Percentiles rank a stretch among this genome's conserved stretches.
Evolutionary conservation across 1,139 yeast genomes (phyloP).

Genomic region (Geotrichum cucujoidarum): DNA sequence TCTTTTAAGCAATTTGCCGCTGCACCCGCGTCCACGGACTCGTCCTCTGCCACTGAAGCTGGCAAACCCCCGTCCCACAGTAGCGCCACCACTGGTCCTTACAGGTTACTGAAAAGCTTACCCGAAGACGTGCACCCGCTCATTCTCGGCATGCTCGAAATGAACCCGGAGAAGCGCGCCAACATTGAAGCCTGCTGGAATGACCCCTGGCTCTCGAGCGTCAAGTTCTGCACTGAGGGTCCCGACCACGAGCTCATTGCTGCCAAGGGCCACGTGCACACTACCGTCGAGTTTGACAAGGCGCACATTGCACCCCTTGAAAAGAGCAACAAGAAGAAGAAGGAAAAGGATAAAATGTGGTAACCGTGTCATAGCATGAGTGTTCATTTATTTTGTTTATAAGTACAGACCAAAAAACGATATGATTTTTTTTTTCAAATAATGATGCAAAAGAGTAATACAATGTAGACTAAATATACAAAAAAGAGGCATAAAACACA

Average conservation of each 20-base stretch:
- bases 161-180: slow-evolving; percentile 49
- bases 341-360: slow-evolving; percentile 39
- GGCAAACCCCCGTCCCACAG: slow-evolving; percentile 18
- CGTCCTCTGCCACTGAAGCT: slow-evolving; percentile 1
- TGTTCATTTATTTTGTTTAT: no score
- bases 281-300: slow-evolving; percentile 85
- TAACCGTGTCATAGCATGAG: no score
- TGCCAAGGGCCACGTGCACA: slow-evolving; percentile 63
- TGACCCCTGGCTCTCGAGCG: slow-evolving; percentile 67
- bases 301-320: slow-evolving; percentile 95
- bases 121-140: slow-evolving; percentile 36
- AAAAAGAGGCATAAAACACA: not conserved
- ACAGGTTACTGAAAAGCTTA: slow-evolving; percentile 32
- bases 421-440: not conserved
- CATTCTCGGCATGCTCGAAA: slow-evolving; percentile 34
- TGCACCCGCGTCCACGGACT: slow-evolving; percentile 29
- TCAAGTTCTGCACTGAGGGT: slow-evolving; percentile 47
- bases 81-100: slow-evolving; percentile 30
- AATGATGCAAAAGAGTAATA: not conserved
- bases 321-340: slow-evolving; percentile 45
- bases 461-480: not conserved
- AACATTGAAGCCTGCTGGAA: slow-evolving; percentile 75
- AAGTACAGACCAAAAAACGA: no score
- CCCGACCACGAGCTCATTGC: slow-evolving; percentile 34
- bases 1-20: slow-evolving; percentile 60